phyloP scores from a whole-genome alignment of 257 asterid species.

The Plantago elongata region DNA sequence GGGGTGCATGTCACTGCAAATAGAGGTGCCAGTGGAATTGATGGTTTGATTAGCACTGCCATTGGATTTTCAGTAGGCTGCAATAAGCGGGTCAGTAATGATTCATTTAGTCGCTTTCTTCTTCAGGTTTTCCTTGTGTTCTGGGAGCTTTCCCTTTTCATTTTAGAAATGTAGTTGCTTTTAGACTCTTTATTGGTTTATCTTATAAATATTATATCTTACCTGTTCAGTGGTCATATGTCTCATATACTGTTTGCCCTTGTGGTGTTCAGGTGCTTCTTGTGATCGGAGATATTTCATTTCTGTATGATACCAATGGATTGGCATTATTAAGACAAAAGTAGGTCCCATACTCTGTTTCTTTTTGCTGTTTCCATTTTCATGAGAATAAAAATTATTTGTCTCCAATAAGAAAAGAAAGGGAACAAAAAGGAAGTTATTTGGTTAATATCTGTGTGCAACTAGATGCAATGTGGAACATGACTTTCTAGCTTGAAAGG shows the following conservation, averaged over 20 bases:
- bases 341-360: conserved; percentile 27
- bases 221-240: not conserved
- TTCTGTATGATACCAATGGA: conserved; percentile 95
- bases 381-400: not conserved
- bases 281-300: conserved; percentile 84
- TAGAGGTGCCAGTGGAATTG: conserved; percentile 98
- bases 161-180: not conserved
- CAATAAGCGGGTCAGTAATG: conserved; percentile 74
- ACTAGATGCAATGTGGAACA: conserved; percentile 3
- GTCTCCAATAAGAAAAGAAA: no score
- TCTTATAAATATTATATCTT: not conserved
- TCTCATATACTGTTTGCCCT: conserved; percentile 5
- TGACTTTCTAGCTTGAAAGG: not conserved
- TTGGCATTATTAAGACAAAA: conserved; percentile 62
- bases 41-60: conserved; percentile 94
- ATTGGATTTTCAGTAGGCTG: conserved; percentile 88
- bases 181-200: not conserved
- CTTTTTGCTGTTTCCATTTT: conserved; percentile 2
- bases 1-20: conserved; percentile 72
- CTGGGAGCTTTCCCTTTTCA: not conserved
- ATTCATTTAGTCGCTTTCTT: conserved; percentile 3
- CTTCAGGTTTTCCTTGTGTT: no score
- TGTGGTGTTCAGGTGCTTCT: conserved; percentile 50
- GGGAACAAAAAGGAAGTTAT: not conserved
- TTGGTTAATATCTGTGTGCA: not conserved